A percentile compares a stretch with the other conserved stretches of the same genome.
These are phyloP conservation scores for Golubevia sp. DNA, from an alignment of 1,284 basidiomycete genomes.

Conservation along the genomic window DNA sequence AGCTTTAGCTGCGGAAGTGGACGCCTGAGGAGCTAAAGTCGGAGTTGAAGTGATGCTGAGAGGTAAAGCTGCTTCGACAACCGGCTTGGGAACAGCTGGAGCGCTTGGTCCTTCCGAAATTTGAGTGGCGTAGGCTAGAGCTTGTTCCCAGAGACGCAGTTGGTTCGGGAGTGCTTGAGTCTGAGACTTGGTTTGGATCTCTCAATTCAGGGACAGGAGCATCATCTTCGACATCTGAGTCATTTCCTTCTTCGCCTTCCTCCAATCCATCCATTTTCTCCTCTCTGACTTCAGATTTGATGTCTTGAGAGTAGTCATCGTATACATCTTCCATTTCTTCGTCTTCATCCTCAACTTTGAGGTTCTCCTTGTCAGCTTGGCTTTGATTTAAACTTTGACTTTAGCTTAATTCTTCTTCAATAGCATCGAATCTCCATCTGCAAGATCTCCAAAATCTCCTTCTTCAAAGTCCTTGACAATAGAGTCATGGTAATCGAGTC, in stretches of 20 bases:
- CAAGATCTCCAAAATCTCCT: background rate
- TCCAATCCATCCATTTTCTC: background rate
- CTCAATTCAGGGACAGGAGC: background rate
- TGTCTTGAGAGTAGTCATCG: background rate
- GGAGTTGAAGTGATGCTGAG: too few relatives aligned
- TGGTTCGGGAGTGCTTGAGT: background rate
- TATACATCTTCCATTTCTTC: background rate
- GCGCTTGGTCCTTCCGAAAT: too few relatives aligned
- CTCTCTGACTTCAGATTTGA: background rate
- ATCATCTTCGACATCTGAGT: background rate
- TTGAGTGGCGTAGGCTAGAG: background rate
- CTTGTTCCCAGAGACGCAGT: background rate
- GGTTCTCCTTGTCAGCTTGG: background rate
- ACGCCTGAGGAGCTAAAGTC: too few relatives aligned
- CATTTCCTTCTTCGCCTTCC: background rate
- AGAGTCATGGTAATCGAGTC: background rate
- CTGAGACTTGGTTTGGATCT: background rate
- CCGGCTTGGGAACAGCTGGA: too few relatives aligned
- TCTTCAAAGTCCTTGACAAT: background rate
- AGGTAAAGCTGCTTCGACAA: too few relatives aligned
- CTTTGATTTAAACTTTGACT: background rate
- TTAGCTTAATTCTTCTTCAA: background rate
- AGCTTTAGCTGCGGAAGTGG: background rate
- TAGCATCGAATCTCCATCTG: background rate
- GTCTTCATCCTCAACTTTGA: background rate